Conservation (phyloP, 1,284 basidiomycete genomes). For the Thelephora terrestris region DNA sequence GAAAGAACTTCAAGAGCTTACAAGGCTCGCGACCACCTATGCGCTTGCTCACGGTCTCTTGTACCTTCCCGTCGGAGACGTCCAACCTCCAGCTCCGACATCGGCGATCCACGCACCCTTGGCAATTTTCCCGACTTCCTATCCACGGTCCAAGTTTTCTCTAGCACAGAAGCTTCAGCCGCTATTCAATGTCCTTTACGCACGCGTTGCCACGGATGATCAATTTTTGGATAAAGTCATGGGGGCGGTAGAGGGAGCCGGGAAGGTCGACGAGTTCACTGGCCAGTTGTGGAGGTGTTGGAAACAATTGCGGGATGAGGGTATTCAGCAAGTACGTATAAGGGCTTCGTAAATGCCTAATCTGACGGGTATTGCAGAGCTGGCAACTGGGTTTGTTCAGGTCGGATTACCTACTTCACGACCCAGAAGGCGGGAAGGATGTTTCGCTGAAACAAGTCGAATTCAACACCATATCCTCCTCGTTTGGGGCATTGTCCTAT, state of each 20-base stretch:
- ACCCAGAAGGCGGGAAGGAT: constrained; percentile 26
- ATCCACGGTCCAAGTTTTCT: constrained; percentile 68
- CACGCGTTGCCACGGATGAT: constrained; percentile 73
- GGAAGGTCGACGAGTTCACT: constrained; percentile 82
- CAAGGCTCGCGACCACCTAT: constrained; percentile 67
- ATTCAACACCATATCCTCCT: constrained; percentile 94
- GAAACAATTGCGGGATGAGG: constrained; percentile 61
- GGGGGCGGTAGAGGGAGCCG: constrained; percentile 66
- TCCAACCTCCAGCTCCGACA: constrained; percentile 44
- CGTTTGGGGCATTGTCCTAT: constrained; percentile 81
- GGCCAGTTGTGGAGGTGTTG: constrained; percentile 81
- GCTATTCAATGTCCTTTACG: constrained; percentile 81
- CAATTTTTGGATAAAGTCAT: constrained; percentile 78
- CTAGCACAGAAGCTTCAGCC: constrained; percentile 63
- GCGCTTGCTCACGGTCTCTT: constrained; percentile 80
- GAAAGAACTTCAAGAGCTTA: constrained; percentile 47
- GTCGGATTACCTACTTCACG: constrained; percentile 92
- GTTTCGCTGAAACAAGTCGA: constrained; percentile 87
- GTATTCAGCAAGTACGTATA: constrained; percentile 31
- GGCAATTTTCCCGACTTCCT: constrained; percentile 80
- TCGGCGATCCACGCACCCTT: constrained; percentile 84
- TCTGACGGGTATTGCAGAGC: neutral
- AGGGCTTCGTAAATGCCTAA: neutral
- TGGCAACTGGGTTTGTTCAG: constrained; percentile 85
- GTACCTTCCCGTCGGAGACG: constrained; percentile 55